These are phyloP conservation scores for Asclepias syriaca DNA, from an alignment of 257 asterid genomes.

Conservation along the genomic window DNA sequence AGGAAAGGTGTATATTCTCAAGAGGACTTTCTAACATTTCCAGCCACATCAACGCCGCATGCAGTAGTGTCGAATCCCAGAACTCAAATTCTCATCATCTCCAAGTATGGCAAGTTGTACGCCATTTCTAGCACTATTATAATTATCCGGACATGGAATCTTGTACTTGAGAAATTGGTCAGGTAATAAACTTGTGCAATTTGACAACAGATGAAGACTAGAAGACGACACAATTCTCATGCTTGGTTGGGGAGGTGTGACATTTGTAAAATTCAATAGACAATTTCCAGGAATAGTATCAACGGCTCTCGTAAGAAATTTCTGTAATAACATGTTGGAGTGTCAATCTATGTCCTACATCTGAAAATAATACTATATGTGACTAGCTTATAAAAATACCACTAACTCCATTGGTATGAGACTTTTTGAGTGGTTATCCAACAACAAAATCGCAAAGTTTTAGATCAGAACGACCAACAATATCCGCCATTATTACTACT, in stretches of 20 bases:
- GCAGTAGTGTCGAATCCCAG: slow-evolving; percentile 30
- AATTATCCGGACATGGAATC: neutral
- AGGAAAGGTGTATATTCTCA: too few relatives aligned
- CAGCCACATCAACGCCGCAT: slow-evolving; percentile 23
- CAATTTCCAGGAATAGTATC: slow-evolving; percentile 9
- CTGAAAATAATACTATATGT: too few relatives aligned
- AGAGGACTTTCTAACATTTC: too few relatives aligned
- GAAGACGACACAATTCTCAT: neutral
- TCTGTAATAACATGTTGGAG: slow-evolving; percentile 26
- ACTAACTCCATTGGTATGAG: too few relatives aligned
- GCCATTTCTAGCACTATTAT: too few relatives aligned
- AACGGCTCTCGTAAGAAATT: slow-evolving; percentile 32
- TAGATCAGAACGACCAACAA: too few relatives aligned
- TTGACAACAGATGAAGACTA: slow-evolving; percentile 32
- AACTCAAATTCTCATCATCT: slow-evolving; percentile 16
- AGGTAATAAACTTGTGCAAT: too few relatives aligned
- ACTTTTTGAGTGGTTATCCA: too few relatives aligned
- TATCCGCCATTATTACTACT: slow-evolving; percentile 1
- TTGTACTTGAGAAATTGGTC: too few relatives aligned
- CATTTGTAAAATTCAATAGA: slow-evolving; percentile 29
- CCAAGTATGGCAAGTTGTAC: slow-evolving; percentile 29
- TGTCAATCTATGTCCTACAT: too few relatives aligned
- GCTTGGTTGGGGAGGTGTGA: slow-evolving; percentile 9
- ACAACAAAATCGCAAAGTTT: too few relatives aligned
- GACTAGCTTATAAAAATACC: too few relatives aligned